These are phyloP conservation scores for Epichloe elymi DNA, from an alignment of 2,329 filamentous ascomycete species.

Conservation along the genomic window DNA sequence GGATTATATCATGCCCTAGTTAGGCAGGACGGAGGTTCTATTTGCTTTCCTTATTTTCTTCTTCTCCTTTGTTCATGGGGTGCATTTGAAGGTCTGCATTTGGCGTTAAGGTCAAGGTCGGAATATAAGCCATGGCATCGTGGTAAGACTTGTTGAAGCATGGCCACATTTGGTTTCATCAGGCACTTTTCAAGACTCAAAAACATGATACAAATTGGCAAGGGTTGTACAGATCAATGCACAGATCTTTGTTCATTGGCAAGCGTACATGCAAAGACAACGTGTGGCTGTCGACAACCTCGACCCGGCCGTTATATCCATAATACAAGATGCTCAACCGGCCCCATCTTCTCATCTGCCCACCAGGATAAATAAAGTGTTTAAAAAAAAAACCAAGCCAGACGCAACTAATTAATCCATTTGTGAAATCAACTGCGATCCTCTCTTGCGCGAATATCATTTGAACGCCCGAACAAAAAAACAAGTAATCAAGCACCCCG, in stretches of 20 bases:
- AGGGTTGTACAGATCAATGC: background rate
- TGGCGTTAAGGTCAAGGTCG: constrained; percentile 17
- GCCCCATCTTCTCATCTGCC: background rate
- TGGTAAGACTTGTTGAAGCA: background rate
- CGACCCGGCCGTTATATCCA: constrained; percentile 5
- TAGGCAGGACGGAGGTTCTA: too few relatives aligned
- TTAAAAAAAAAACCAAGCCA: background rate
- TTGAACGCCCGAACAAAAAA: background rate
- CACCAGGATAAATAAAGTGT: background rate
- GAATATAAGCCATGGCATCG: background rate
- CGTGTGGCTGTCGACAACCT: background rate
- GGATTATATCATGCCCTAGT: background rate
- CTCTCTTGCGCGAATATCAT: background rate
- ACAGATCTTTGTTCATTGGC: background rate
- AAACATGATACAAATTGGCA: too few relatives aligned
- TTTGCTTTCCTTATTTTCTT: background rate
- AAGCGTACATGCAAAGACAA: background rate
- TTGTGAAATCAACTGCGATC: background rate
- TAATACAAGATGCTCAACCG: constrained; percentile 5
- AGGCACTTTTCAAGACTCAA: background rate
- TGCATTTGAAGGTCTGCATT: constrained; percentile 16
- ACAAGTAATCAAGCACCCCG: background rate
- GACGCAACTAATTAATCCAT: background rate
- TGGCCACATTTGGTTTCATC: background rate
- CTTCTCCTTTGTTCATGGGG: constrained; percentile 7